Conservation (phyloP, 495 filamentous ascomycete genomes). For the Parmelia sp. region DNA sequence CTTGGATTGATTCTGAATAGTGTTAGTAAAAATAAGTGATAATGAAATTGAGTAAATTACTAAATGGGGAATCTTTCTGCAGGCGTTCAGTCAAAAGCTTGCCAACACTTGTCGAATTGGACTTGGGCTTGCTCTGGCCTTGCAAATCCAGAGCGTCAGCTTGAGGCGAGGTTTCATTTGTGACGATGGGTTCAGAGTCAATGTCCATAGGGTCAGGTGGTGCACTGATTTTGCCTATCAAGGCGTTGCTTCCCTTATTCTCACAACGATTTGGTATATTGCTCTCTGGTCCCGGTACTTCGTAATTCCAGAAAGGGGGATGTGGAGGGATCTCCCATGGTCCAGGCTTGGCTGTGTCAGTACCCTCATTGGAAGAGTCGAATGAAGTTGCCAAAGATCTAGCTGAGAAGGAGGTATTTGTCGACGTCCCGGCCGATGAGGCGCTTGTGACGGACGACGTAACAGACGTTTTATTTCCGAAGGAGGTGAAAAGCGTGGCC, state of each 20-base stretch:
- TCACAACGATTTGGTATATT: background rate
- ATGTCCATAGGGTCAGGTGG: slow-evolving; percentile 4
- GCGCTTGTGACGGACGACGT: slow-evolving; percentile 17
- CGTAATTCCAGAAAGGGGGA: background rate
- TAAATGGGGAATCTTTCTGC: background rate
- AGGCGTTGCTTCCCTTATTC: background rate
- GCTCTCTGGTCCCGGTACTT: background rate
- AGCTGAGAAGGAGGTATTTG: slow-evolving; percentile 23
- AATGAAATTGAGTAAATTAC: background rate
- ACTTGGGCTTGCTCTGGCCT: background rate
- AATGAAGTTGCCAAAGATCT: slow-evolving; percentile 21
- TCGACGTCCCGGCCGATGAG: slow-evolving; percentile 20
- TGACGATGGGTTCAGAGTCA: background rate
- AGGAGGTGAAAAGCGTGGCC: background rate
- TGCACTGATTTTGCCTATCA: background rate
- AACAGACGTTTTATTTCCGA: slow-evolving; percentile 12
- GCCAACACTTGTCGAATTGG: background rate
- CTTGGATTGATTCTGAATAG: background rate
- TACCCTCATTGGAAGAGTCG: slow-evolving; percentile 9
- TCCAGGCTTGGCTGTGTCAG: slow-evolving; percentile 10
- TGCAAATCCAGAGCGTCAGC: background rate
- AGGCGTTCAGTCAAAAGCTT: background rate
- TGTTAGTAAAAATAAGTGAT: background rate
- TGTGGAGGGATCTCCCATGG: background rate
- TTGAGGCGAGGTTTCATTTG: background rate